These are phyloP conservation scores for Saitozyma podzolica DNA, from an alignment of 768 basidiomycete species.

Conservation along the genomic window DNA sequence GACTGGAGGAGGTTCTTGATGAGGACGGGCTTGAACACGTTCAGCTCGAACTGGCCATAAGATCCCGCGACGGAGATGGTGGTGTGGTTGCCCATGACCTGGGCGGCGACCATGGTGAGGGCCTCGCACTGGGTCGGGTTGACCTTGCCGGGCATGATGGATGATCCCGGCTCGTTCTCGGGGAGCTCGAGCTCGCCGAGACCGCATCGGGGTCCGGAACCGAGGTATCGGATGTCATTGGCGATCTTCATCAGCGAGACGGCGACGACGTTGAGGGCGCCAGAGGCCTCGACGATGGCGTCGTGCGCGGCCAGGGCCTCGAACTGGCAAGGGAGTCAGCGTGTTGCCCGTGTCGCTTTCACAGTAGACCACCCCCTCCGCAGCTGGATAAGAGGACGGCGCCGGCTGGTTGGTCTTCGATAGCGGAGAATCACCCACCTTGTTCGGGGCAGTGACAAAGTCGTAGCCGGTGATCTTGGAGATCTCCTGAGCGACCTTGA, in stretches of 20 bases:
- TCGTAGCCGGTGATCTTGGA: constrained; percentile 84
- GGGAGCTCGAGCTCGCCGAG: constrained; percentile 91
- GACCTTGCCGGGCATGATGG: constrained; percentile 99
- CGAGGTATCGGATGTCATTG: constrained; percentile 97
- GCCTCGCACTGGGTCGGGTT: constrained; percentile 99
- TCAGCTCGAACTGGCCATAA: constrained; percentile 97
- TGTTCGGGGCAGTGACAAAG: constrained; percentile 97
- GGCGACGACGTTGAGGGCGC: constrained; percentile 93
- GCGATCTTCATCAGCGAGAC: constrained; percentile 99
- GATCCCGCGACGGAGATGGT: constrained; percentile 87
- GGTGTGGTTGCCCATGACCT: constrained; percentile 97
- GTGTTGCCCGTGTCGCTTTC: background rate
- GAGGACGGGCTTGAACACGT: constrained; percentile 98
- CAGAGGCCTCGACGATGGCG: constrained; percentile 94
- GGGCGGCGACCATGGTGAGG: constrained; percentile 96
- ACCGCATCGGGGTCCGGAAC: constrained; percentile 95
- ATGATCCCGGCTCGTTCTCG: constrained; percentile 98
- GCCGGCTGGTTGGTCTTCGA: background rate
- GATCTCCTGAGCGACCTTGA: constrained; percentile 87
- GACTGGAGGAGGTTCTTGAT: constrained; percentile 97
- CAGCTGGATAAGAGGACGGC: no score
- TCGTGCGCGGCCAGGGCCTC: constrained; percentile 98
- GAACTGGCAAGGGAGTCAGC: constrained; percentile 61
- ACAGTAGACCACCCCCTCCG: background rate
- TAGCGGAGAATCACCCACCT: constrained; percentile 58